A percentile compares a stretch with the other conserved stretches of the same genome.
Conservation (phyloP, 2,329 filamentous ascomycete genomes). For the Nemania abortiva region DNA sequence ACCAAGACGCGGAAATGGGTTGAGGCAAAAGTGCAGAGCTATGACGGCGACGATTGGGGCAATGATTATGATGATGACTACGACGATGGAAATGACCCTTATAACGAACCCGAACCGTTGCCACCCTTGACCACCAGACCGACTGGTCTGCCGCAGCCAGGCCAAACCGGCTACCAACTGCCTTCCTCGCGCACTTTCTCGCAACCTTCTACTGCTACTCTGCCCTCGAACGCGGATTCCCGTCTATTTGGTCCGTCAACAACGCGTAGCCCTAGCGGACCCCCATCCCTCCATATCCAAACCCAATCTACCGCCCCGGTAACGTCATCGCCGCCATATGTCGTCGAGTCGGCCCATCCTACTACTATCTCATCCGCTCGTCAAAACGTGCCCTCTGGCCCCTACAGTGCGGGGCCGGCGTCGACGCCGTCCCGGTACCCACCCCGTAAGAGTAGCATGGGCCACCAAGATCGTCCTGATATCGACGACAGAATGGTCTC, state of each 20-base stretch:
- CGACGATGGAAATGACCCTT: constrained; percentile 67
- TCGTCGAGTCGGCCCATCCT: constrained; percentile 22
- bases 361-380: constrained; percentile 37
- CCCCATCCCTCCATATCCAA: constrained; percentile 51
- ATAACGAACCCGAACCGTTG: constrained; percentile 53
- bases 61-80: constrained; percentile 76
- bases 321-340: constrained; percentile 17
- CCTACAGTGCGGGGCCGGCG: constrained; percentile 44
- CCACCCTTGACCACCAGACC: constrained; percentile 47
- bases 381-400: constrained; percentile 42
- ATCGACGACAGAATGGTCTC: constrained; percentile 34
- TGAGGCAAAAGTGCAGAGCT: constrained; percentile 85
- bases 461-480: constrained; percentile 57
- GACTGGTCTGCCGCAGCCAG: constrained; percentile 58
- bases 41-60: constrained; percentile 96
- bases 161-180: constrained; percentile 49
- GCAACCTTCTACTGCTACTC: constrained; percentile 40
- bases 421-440: constrained; percentile 62
- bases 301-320: constrained; percentile 36
- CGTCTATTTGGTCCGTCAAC: constrained; percentile 40
- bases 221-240: constrained; percentile 31
- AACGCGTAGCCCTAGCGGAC: constrained; percentile 46
- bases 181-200: constrained; percentile 46
- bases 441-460: constrained; percentile 72
- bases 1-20: constrained; percentile 96